phyloP scores from a whole-genome alignment of 2,329 filamentous ascomycete species.

The Aspergillus neotritici region DNA sequence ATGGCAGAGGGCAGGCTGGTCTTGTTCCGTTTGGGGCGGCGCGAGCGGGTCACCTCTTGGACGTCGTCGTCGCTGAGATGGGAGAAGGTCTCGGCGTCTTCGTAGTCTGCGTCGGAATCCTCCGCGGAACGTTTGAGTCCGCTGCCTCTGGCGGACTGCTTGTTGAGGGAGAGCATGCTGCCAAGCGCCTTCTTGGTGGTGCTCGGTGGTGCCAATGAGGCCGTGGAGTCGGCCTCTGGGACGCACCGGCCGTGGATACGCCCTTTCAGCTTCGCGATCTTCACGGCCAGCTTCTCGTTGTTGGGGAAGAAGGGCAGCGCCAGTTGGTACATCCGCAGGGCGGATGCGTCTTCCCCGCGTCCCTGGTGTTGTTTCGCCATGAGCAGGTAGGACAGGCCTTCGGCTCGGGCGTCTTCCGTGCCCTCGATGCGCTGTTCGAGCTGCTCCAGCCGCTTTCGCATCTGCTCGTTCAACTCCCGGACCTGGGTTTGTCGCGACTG shows the following conservation, averaged over 20 bases:
- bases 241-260: constrained; percentile 36
- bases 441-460: constrained; percentile 74
- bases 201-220: constrained; percentile 13
- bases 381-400: constrained; percentile 79
- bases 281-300: constrained; percentile 65
- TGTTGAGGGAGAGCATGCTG: constrained; percentile 32
- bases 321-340: constrained; percentile 78
- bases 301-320: constrained; percentile 80
- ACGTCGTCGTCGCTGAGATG: constrained; percentile 29
- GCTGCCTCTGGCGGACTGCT: constrained; percentile 19
- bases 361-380: constrained; percentile 89
- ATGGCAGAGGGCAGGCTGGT: constrained; percentile 11
- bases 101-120: constrained; percentile 30
- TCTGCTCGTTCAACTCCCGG: constrained; percentile 63
- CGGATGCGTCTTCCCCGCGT: constrained; percentile 68
- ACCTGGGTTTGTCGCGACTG: constrained; percentile 39
- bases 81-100: constrained; percentile 18
- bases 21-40: constrained; percentile 27
- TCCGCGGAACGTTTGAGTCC: constrained; percentile 26
- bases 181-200: constrained; percentile 21
- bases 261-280: constrained; percentile 51
- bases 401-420: constrained; percentile 67
- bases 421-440: constrained; percentile 81
- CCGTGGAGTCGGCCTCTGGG: constrained; percentile 12
- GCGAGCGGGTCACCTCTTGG: constrained; percentile 14